Evolutionary conservation across 2,329 filamentous ascomycete genomes (phyloP).

Genomic region (Fusarium keratoplasticum): DNA sequence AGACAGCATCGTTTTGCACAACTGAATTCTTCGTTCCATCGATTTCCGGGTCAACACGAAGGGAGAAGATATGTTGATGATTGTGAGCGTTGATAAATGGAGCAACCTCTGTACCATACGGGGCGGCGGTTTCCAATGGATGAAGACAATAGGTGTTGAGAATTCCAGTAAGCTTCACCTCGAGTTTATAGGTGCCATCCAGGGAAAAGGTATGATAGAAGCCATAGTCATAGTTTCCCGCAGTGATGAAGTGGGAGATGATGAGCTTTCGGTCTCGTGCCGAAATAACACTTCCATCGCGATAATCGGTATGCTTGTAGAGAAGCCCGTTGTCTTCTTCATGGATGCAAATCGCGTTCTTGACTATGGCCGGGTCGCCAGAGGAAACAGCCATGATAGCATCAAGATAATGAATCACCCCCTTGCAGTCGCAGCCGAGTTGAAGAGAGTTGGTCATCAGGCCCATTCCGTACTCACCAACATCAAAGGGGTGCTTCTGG

Average conservation of each 20-base stretch:
- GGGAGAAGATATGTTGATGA: constrained; percentile 77
- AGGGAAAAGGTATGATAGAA: constrained; percentile 55
- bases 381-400: constrained; percentile 86
- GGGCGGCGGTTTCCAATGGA: constrained; percentile 55
- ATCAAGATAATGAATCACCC: constrained; percentile 90
- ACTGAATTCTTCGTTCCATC: constrained; percentile 72
- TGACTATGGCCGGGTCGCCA: constrained; percentile 82
- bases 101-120: constrained; percentile 73
- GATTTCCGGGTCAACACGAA: constrained; percentile 73
- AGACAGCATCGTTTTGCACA: constrained; percentile 80
- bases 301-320: constrained; percentile 74
- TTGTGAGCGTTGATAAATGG: constrained; percentile 73
- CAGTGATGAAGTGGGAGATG: constrained; percentile 73
- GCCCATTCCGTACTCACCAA: constrained; percentile 83
- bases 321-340: constrained; percentile 65
- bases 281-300: constrained; percentile 68
- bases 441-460: constrained; percentile 88
- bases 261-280: constrained; percentile 69
- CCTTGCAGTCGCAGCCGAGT: constrained; percentile 85
- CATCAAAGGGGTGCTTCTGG: constrained; percentile 83
- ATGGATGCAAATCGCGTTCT: constrained; percentile 95
- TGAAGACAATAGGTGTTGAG: constrained; percentile 57
- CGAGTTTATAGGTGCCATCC: constrained; percentile 74
- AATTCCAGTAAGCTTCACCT: constrained; percentile 66
- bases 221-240: constrained; percentile 73